A percentile compares a stretch with the other conserved stretches of the same genome.
Conservation (phyloP, 331 rosid genomes). For the Spiraea crenata region DNA sequence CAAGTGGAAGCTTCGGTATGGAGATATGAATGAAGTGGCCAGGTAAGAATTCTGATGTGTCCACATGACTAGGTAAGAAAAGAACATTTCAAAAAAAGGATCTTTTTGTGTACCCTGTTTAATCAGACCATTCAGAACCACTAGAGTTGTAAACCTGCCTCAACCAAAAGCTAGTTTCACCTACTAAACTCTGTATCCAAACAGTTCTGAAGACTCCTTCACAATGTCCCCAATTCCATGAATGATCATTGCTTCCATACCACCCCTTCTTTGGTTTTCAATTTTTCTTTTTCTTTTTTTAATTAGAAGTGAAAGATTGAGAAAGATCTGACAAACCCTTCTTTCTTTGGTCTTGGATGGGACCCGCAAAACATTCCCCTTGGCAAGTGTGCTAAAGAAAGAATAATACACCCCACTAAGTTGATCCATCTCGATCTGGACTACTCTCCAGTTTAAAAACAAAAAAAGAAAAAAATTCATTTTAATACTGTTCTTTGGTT, state of each 20-base stretch:
- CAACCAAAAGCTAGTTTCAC: conserved; percentile 32
- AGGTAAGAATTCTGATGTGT: conserved; percentile 29
- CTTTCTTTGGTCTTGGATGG: conserved; percentile 23
- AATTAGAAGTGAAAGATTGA: conserved; percentile 23
- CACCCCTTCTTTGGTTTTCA: conserved; percentile 18
- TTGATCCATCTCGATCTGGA: conserved; percentile 37
- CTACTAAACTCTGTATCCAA: conserved; percentile 27
- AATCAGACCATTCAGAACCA: conserved; percentile 11
- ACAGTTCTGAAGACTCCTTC: conserved; percentile 30
- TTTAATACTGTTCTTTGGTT: conserved; percentile 3
- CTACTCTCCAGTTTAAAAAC: not conserved
- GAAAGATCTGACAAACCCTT: conserved; percentile 33
- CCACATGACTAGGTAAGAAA: conserved; percentile 35
- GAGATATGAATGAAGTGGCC: not conserved
- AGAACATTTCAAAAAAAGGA: conserved; percentile 13
- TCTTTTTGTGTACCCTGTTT: not conserved
- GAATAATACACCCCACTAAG: conserved; percentile 52
- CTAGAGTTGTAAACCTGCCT: conserved; percentile 25
- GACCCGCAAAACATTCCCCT: conserved; percentile 67
- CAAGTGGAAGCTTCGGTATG: not conserved
- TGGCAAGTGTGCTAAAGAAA: conserved; percentile 51
- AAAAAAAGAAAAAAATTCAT: too few species aligned
- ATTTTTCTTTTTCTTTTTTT: not conserved
- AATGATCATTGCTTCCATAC: conserved; percentile 46
- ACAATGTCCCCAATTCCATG: conserved; percentile 33